Conservation (phyloP, 345 rosid species). For the Sisymbrium irio region DNA sequence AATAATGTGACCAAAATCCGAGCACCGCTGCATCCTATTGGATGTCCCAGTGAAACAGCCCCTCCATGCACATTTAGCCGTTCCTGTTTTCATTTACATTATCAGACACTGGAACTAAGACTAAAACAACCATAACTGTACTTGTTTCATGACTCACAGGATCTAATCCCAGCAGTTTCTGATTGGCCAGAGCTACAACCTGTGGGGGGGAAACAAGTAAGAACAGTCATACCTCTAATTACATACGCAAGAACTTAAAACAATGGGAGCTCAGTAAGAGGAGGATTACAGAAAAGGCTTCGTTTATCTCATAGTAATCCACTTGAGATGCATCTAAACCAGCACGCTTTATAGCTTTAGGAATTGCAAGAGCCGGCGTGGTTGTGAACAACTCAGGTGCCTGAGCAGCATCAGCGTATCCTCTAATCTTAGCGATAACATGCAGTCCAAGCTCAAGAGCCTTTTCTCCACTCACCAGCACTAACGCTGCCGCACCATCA, state of each 20-base stretch:
- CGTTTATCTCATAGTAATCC: constrained; percentile 92
- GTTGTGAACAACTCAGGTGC: constrained; percentile 91
- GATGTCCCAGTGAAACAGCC: constrained; percentile 93
- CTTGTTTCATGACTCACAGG: constrained; percentile 56
- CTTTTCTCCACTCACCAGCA: constrained; percentile 86
- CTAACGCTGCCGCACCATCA: constrained; percentile 98
- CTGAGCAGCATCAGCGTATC: constrained; percentile 97
- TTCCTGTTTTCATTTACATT: constrained; percentile 46
- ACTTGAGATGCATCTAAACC: constrained; percentile 78
- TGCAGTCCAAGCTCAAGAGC: constrained; percentile 72
- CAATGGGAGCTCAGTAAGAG: neutral
- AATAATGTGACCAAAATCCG: constrained; percentile 83
- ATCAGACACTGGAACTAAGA: neutral
- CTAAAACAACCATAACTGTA: neutral
- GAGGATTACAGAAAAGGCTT: constrained; percentile 89
- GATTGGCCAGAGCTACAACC: constrained; percentile 91
- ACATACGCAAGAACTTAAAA: constrained; percentile 4
- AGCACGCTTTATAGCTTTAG: constrained; percentile 83
- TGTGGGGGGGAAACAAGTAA: constrained; percentile 32
- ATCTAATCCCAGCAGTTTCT: constrained; percentile 67
- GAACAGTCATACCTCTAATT: neutral
- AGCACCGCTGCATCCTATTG: constrained; percentile 98
- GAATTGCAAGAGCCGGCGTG: constrained; percentile 87
- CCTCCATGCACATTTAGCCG: constrained; percentile 83
- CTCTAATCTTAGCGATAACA: constrained; percentile 77